A percentile compares a stretch with the other conserved stretches of the same genome.
These are phyloP conservation scores for Colletotrichum sansevieriae DNA, from an alignment of 2,329 filamentous ascomycete genomes.

Conservation along the genomic window DNA sequence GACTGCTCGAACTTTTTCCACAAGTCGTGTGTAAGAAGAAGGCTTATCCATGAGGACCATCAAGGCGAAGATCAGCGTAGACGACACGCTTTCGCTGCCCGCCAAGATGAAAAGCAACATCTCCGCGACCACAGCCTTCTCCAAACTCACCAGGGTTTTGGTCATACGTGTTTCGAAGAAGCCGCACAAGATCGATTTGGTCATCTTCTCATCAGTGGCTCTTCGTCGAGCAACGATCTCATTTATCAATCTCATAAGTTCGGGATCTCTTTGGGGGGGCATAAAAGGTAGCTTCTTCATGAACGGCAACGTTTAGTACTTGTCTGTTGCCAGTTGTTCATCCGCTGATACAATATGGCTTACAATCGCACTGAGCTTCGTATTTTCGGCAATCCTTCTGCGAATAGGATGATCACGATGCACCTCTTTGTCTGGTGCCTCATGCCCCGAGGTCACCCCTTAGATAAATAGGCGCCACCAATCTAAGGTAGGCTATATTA, in stretches of 20 bases:
- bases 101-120: slow-evolving; percentile 25
- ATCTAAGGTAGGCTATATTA: background rate
- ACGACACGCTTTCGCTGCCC: slow-evolving; percentile 4
- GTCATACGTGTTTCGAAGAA: slow-evolving; percentile 15
- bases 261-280: slow-evolving; percentile 7
- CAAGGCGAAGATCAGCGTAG: slow-evolving; percentile 5
- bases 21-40: background rate
- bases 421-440: background rate
- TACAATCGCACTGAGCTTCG: slow-evolving; percentile 15
- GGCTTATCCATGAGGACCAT: slow-evolving; percentile 14
- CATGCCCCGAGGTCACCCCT: too few relatives aligned
- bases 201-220: background rate
- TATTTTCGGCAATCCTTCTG: slow-evolving; percentile 1
- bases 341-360: background rate
- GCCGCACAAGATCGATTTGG: slow-evolving; percentile 8
- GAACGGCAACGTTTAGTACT: slow-evolving; percentile 27
- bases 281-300: slow-evolving; percentile 18
- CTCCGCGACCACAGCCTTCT: slow-evolving; percentile 12
- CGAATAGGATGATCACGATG: slow-evolving; percentile 19
- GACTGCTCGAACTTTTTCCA: background rate
- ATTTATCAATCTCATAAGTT: slow-evolving; percentile 8
- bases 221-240: slow-evolving; percentile 7
- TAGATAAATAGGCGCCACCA: too few relatives aligned
- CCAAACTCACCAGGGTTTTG: slow-evolving; percentile 5
- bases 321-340: background rate